phyloP scores from a whole-genome alignment of 441 rosid genomes.

The Hura crepitans region DNA sequence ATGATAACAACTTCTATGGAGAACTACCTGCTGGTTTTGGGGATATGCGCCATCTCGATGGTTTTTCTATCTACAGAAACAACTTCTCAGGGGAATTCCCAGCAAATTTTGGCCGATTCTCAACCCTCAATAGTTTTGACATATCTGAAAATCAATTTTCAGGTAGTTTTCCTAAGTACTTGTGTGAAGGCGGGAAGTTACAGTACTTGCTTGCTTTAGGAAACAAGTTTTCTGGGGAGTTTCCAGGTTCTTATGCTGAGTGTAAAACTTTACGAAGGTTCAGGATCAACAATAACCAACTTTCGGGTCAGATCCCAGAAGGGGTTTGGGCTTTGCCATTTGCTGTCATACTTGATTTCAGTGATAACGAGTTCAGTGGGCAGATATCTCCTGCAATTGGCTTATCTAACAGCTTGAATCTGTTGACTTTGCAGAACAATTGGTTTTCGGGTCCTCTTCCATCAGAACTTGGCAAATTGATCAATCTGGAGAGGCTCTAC shows the following conservation, averaged over 20 bases:
- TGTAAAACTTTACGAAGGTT: constrained; percentile 63
- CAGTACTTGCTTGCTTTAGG: constrained; percentile 46
- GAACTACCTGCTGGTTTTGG: constrained; percentile 54
- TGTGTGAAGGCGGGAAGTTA: constrained; percentile 52
- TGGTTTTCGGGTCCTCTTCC: constrained; percentile 67
- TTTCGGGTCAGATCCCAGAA: constrained; percentile 51
- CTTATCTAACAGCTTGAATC: constrained; percentile 41
- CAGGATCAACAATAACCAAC: constrained; percentile 48
- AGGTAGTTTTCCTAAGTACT: constrained; percentile 65
- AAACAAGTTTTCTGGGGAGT: constrained; percentile 61
- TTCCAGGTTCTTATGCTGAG: constrained; percentile 51
- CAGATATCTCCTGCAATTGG: constrained; percentile 45
- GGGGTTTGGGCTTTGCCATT: constrained; percentile 63
- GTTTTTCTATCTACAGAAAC: constrained; percentile 52
- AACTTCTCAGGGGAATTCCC: constrained; percentile 57
- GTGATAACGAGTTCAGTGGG: constrained; percentile 60
- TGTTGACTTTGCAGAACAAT: constrained; percentile 56
- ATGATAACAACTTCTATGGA: constrained; percentile 24
- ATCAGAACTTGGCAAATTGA: constrained; percentile 46
- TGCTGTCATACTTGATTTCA: constrained; percentile 52
- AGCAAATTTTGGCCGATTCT: constrained; percentile 52
- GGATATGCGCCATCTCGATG: constrained; percentile 45
- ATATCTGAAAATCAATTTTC: constrained; percentile 77
- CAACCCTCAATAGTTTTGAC: constrained; percentile 53
- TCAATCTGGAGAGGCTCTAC: constrained; percentile 50